phyloP scores from a whole-genome alignment of 192 early-diverging fungal genomes.

The Backusella psychrophila region DNA sequence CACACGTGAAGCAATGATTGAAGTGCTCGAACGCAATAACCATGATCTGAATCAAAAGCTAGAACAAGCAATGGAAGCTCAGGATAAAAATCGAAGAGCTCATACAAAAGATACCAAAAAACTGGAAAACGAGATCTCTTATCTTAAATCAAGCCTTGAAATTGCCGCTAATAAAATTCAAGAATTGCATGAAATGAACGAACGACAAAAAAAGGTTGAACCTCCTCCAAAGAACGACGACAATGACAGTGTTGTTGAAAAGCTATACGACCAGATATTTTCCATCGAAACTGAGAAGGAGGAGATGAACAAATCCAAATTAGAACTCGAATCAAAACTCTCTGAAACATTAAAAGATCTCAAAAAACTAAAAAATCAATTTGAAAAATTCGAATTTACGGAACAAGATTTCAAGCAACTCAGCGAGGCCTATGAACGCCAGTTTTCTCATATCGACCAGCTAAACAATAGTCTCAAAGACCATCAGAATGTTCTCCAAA shows the following conservation, averaged over 20 bases:
- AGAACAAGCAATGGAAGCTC: conserved; percentile 12
- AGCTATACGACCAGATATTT: conserved; percentile 28
- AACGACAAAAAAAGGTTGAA: neutral
- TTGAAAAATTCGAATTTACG: conserved; percentile 27
- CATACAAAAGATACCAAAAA: conserved; percentile 16
- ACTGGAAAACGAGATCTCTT: conserved; percentile 20
- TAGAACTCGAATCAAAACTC: conserved; percentile 35
- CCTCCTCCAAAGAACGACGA: neutral
- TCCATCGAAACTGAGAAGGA: conserved; percentile 31
- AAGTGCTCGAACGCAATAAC: conserved; percentile 29
- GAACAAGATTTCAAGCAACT: conserved; percentile 32
- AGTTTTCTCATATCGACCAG: conserved; percentile 33
- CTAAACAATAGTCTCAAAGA: conserved; percentile 38
- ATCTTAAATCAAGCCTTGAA: conserved; percentile 23
- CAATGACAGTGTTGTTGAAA: conserved; percentile 22
- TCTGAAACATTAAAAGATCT: conserved; percentile 29
- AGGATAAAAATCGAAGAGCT: neutral
- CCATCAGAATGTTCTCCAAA: conserved; percentile 34
- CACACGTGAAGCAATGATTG: conserved; percentile 29
- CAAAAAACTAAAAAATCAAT: conserved; percentile 31
- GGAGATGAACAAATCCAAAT: conserved; percentile 26
- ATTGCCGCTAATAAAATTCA: conserved; percentile 28
- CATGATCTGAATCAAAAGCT: conserved; percentile 16
- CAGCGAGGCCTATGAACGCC: conserved; percentile 31
- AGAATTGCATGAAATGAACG: conserved; percentile 32